Evolutionary conservation across 495 filamentous ascomycete species (phyloP).

Genomic region (Penicillium dipodomyicola): DNA sequence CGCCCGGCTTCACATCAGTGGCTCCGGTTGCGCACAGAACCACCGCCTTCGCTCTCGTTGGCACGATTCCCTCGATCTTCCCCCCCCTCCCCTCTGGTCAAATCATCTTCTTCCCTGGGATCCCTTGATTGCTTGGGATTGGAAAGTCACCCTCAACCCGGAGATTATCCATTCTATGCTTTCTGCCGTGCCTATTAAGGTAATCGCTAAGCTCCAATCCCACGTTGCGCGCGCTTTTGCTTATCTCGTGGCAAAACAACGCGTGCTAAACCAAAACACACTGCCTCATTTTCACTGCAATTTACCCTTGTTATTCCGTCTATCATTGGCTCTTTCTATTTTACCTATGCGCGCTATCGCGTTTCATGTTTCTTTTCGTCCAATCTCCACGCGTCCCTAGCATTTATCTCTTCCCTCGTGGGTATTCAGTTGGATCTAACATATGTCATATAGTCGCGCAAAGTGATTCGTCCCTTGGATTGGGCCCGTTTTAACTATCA

Average conservation of each 20-base stretch:
- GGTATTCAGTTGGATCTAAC: slow-evolving; percentile 19
- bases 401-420: slow-evolving; percentile 21
- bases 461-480: slow-evolving; percentile 18
- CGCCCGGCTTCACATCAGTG: slow-evolving; percentile 38
- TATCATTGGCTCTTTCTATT: slow-evolving; percentile 15
- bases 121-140: slow-evolving; percentile 23
- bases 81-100: slow-evolving; percentile 25
- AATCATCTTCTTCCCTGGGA: slow-evolving; percentile 32
- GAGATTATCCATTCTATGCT: slow-evolving; percentile 16
- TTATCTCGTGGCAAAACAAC: slow-evolving; percentile 29
- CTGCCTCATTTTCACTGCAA: slow-evolving; percentile 7
- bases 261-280: slow-evolving; percentile 11
- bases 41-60: slow-evolving; percentile 30
- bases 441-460: slow-evolving; percentile 16
- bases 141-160: slow-evolving; percentile 18
- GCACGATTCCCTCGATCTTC: slow-evolving; percentile 24
- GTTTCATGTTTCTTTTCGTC: slow-evolving; percentile 16
- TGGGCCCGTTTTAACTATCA: slow-evolving; percentile 8
- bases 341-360: slow-evolving; percentile 13
- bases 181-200: slow-evolving; percentile 14
- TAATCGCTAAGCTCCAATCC: slow-evolving; percentile 26
- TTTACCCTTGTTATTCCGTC: slow-evolving; percentile 15
- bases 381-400: slow-evolving; percentile 33
- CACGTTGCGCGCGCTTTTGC: slow-evolving; percentile 29
- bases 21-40: slow-evolving; percentile 28